Conservation (phyloP, 2,329 filamentous ascomycete genomes). For the Metarhizium brunneum region DNA sequence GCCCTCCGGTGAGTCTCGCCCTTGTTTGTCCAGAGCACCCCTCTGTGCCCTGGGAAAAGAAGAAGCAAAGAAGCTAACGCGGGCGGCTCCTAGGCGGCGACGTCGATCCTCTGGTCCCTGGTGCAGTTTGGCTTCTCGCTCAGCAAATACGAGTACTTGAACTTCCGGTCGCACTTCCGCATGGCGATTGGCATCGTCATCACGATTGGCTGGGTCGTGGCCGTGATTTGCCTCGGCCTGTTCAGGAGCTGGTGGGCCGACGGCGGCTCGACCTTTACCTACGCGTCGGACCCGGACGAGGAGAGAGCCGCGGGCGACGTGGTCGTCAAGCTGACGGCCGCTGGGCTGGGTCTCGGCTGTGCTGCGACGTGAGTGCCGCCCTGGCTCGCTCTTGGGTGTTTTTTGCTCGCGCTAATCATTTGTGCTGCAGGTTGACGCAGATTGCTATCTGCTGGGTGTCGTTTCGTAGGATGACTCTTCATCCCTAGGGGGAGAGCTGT, state of each 20-base stretch:
- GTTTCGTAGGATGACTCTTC: conserved; percentile 1
- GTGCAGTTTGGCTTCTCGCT: conserved; percentile 2
- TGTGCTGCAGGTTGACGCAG: not conserved
- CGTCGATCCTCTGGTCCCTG: conserved; percentile 4
- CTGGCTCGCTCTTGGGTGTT: not conserved
- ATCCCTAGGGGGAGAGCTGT: not conserved
- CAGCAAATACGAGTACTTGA: conserved; percentile 4
- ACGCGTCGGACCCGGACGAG: not conserved
- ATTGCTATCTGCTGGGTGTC: conserved; percentile 2
- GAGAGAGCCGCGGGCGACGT: not conserved
- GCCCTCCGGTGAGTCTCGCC: conserved; percentile 3
- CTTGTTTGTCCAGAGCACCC: too few species aligned
- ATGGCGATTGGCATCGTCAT: conserved; percentile 6
- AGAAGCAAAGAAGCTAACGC: too few species aligned
- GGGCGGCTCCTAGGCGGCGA: not conserved
- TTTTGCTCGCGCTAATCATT: not conserved
- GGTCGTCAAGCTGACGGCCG: not conserved
- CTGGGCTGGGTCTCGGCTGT: conserved; percentile 1
- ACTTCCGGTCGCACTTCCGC: conserved; percentile 6
- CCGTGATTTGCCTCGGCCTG: not conserved
- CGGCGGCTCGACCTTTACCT: not conserved
- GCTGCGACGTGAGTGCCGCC: not conserved
- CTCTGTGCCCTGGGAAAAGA: too few species aligned
- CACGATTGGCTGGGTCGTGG: conserved; percentile 4
- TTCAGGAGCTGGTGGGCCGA: conserved; percentile 2